Conservation (phyloP, 805 yeast genomes). For the Lipomyces sp. region DNA sequence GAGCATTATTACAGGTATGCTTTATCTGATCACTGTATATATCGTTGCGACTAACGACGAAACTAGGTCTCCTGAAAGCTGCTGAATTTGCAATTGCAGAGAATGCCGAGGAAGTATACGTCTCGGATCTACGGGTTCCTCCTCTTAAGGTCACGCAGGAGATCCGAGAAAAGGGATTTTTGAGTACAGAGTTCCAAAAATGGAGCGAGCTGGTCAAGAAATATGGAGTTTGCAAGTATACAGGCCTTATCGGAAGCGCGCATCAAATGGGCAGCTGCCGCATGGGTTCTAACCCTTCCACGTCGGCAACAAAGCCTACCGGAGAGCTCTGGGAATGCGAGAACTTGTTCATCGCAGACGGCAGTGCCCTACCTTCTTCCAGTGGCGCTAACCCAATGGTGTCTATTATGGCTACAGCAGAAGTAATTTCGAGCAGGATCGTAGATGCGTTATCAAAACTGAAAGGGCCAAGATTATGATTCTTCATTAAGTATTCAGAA, state of each 20-base stretch:
- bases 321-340: conserved; percentile 50
- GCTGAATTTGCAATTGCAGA: conserved; percentile 12
- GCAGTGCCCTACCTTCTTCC: conserved; percentile 51
- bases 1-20: conserved; percentile 7
- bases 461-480: no score
- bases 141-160: conserved; percentile 30
- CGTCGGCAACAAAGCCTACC: conserved; percentile 45
- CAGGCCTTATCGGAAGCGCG: conserved; percentile 46
- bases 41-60: not conserved
- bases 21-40: not conserved
- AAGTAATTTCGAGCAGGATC: conserved; percentile 43
- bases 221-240: conserved; percentile 32
- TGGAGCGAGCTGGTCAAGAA: conserved; percentile 35
- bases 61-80: conserved; percentile 1
- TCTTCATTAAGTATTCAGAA: no score
- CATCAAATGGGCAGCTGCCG: conserved; percentile 56
- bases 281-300: conserved; percentile 47
- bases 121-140: conserved; percentile 6
- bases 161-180: conserved; percentile 41
- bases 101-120: conserved; percentile 7
- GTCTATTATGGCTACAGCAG: conserved; percentile 47
- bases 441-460: conserved; percentile 32
- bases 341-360: conserved; percentile 50
- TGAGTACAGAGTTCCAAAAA: conserved; percentile 44
- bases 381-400: conserved; percentile 57